These are phyloP conservation scores for Pleurotus eryngii DNA, from an alignment of 768 basidiomycete genomes.

Conservation along the genomic window DNA sequence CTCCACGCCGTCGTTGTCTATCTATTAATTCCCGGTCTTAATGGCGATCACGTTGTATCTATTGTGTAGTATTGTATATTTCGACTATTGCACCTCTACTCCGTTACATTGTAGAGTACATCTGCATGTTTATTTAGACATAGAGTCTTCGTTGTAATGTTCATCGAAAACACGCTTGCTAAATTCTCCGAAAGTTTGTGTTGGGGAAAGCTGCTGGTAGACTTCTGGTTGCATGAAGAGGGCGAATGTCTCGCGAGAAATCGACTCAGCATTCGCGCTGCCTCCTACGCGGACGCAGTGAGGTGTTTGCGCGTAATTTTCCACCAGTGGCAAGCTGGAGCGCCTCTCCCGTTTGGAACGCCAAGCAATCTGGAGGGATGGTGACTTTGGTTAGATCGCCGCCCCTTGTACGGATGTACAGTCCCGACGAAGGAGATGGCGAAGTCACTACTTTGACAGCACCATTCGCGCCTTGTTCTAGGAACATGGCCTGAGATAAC, in stretches of 20 bases:
- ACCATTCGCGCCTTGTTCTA: conserved; percentile 41
- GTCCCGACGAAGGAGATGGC: conserved; percentile 76
- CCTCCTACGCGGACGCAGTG: conserved; percentile 85
- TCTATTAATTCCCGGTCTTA: conserved; percentile 26
- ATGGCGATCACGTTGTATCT: not conserved
- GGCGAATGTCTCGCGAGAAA: conserved; percentile 86
- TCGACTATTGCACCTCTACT: conserved; percentile 14
- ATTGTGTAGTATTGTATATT: conserved; percentile 9
- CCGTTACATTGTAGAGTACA: conserved; percentile 2
- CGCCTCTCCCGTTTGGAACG: conserved; percentile 97
- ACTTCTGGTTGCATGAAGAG: conserved; percentile 89
- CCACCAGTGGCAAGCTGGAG: conserved; percentile 85
- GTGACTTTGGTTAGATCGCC: conserved; percentile 77
- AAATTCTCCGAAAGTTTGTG: conserved; percentile 86
- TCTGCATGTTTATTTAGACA: conserved; percentile 20
- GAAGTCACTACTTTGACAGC: conserved; percentile 52
- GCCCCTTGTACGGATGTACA: conserved; percentile 88
- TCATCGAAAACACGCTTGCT: conserved; percentile 76
- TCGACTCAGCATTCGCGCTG: conserved; percentile 37
- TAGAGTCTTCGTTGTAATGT: conserved; percentile 35
- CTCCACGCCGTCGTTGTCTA: conserved; percentile 36
- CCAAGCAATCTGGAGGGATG: conserved; percentile 82
- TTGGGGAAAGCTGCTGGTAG: conserved; percentile 63
- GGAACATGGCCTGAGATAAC: conserved; percentile 71
- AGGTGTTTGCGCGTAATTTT: conserved; percentile 86